These are phyloP conservation scores for Candida sanyiensis DNA, from an alignment of 805 yeast genomes.

Conservation along the genomic window DNA sequence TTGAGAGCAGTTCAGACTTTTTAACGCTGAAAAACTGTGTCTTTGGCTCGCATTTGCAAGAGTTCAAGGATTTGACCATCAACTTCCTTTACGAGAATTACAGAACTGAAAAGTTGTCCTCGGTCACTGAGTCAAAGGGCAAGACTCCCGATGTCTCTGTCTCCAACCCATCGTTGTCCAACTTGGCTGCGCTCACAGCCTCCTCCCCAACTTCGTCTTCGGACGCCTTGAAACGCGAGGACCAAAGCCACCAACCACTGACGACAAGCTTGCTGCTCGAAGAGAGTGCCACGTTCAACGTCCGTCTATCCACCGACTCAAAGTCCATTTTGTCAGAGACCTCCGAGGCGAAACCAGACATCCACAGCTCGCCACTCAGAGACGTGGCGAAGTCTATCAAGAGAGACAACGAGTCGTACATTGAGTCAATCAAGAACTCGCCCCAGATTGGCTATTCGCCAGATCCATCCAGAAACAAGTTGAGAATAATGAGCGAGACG, in stretches of 20 bases:
- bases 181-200: conserved; percentile 45
- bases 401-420: conserved; percentile 34
- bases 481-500: conserved; percentile 75
- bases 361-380: conserved; percentile 32
- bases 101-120: conserved; percentile 69
- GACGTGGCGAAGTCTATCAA: conserved; percentile 32
- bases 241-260: conserved; percentile 6
- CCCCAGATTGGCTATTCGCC: conserved; percentile 28
- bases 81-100: conserved; percentile 71
- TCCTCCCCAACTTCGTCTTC: no score
- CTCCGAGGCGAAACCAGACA: conserved; percentile 17
- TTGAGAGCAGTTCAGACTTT: conserved; percentile 48
- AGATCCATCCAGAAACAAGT: conserved; percentile 48
- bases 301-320: background rate
- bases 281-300: conserved; percentile 4
- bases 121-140: conserved; percentile 35
- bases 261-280: conserved; percentile 6
- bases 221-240: conserved; percentile 4
- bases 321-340: conserved; percentile 1
- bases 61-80: conserved; percentile 75
- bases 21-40: conserved; percentile 57
- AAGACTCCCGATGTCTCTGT: conserved; percentile 4
- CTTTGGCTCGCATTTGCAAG: conserved; percentile 79
- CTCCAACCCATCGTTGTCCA: conserved; percentile 53
- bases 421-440: conserved; percentile 32